phyloP scores from a whole-genome alignment of 2,329 filamentous ascomycete genomes.

The Scedosporium dehoogii region DNA sequence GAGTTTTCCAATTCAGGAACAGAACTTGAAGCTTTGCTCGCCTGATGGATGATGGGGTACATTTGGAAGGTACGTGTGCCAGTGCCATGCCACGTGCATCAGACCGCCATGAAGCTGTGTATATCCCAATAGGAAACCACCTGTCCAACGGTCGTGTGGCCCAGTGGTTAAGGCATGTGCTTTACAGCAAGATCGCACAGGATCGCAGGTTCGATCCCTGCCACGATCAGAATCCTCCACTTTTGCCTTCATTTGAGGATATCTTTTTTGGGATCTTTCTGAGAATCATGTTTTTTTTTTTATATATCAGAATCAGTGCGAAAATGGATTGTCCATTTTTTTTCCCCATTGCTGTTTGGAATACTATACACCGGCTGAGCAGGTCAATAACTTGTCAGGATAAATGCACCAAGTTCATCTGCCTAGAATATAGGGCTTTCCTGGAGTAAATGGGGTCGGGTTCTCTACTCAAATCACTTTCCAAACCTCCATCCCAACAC shows the following conservation, averaged over 20 bases:
- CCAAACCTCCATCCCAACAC: conserved; percentile 39
- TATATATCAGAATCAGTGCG: too few relatives aligned
- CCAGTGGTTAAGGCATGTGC: conserved; percentile 29
- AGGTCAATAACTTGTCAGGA: neutral
- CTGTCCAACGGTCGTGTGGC: conserved; percentile 21
- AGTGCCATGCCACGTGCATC: too few relatives aligned
- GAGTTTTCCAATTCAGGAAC: neutral
- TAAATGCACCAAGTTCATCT: neutral
- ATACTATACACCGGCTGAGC: neutral
- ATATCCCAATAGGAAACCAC: neutral
- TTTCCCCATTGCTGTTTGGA: too few relatives aligned
- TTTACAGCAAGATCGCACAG: conserved; percentile 27
- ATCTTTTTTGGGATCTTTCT: too few relatives aligned
- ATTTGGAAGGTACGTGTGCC: too few relatives aligned
- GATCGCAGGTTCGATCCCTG: conserved; percentile 36
- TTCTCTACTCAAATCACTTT: neutral
- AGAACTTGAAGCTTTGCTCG: neutral
- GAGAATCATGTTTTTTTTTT: too few relatives aligned
- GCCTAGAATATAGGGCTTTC: neutral
- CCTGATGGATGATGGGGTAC: too few relatives aligned
- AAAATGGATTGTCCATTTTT: too few relatives aligned
- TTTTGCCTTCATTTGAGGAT: too few relatives aligned
- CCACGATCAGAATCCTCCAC: conserved; percentile 23
- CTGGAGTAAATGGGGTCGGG: neutral
- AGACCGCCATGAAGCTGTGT: neutral